Evolutionary conservation across 23 red algal species (phyloP), one percentile per base, ranked within the genome.

Genomic region (Gracilaria domingensis): DNA sequence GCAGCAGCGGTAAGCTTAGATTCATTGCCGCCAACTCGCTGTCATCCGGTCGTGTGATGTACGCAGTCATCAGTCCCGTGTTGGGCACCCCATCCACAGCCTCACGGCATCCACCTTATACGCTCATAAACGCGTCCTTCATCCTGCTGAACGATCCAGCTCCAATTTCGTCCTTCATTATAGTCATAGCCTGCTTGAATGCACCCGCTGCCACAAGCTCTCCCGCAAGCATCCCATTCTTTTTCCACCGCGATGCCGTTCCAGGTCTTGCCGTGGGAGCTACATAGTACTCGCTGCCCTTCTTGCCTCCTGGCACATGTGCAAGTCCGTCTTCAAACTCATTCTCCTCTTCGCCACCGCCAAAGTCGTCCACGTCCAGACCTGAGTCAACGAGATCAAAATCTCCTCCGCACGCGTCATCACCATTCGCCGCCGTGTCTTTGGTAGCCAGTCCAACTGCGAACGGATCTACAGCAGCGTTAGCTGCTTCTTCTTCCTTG

Each of bases 201-300:
- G 87, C 96, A 29, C 92, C 96, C 21, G 96, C 96, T 23, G 92
- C 88, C 28, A 76, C 96, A 49, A 91, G 86, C 82, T 98, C 96
- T 34, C 96, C 91, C 29, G 84, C 81, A 37, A 95, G 81, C 76
- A 34, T 84, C 18, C 81, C 65, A 12, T 34, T 79, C 20, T 86
- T 78, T 42, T 82, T 84, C 95, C 95, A 93, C 50, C 95, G 82
- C 33, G 79, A 48, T 17, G 69, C 44, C 16, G 73, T 54, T 17
- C 80, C 88, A 29, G 76, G 58, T 34, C 95, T n/a, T 36, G 62
- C 78, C n/a, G 82, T 93, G 88, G 95, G 95, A 12, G 88, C 88
- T 23, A 93, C 95, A 82, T 93, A 96, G 83, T 96, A 92, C 71
- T 95, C 75, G 9, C 36, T 44, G 34, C 75, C 85, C 39, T 47